Evolutionary conservation across 768 basidiomycete species (phyloP).

Genomic region (Tulasnella sp.): DNA sequence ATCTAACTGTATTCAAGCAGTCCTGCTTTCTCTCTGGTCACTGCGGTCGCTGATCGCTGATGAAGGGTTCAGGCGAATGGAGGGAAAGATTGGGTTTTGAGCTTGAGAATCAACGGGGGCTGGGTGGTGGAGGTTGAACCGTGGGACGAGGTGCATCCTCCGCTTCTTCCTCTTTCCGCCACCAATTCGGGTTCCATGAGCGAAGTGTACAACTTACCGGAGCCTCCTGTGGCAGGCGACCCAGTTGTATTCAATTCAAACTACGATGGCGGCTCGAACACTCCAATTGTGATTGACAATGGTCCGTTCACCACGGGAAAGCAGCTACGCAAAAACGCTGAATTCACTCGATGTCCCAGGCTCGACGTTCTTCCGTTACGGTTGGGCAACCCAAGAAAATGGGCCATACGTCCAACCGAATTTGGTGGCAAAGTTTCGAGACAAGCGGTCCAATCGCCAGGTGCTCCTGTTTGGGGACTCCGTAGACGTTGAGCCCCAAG

Average conservation of each 20-base stretch:
- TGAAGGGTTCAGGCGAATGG: not conserved
- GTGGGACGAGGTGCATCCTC: not conserved
- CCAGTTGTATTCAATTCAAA: conserved; percentile 20
- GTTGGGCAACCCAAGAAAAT: conserved; percentile 60
- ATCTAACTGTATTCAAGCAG: not conserved
- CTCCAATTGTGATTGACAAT: conserved; percentile 84
- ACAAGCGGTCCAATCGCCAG: conserved; percentile 76
- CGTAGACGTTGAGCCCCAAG: conserved; percentile 80
- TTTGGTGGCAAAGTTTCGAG: conserved; percentile 81
- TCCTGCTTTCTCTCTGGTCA: not conserved
- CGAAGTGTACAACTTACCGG: conserved; percentile 18
- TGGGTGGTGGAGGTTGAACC: not conserved
- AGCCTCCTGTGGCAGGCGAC: conserved; percentile 12
- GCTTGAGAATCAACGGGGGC: not conserved
- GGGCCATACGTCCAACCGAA: conserved; percentile 63
- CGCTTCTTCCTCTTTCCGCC: not conserved
- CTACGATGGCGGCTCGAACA: conserved; percentile 53
- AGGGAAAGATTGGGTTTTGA: not conserved
- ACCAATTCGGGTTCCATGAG: not conserved
- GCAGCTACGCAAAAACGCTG: conserved; percentile 6
- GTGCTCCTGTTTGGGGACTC: conserved; percentile 86
- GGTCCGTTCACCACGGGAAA: conserved; percentile 38
- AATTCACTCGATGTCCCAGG: conserved; percentile 38
- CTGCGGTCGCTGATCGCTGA: not conserved
- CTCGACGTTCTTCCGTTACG: conserved; percentile 75